Percentiles rank a stretch among this genome's conserved stretches.
Evolutionary conservation across 2,329 filamentous ascomycete species (phyloP).

Genomic region (Pestalotiopsis sp.): DNA sequence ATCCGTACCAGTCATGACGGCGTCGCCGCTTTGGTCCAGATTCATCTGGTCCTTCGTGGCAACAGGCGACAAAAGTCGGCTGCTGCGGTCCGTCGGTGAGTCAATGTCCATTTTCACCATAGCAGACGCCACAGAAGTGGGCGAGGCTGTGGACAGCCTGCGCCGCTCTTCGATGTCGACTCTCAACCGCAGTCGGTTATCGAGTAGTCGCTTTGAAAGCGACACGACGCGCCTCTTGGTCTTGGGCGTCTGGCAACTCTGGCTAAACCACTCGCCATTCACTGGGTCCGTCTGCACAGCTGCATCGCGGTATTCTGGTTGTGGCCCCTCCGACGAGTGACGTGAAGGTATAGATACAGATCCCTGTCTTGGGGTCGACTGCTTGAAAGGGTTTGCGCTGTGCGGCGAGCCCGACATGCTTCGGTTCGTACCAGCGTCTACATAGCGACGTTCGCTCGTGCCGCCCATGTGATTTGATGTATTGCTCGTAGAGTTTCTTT

Average conservation of each 20-base stretch:
- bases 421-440: slow-evolving; percentile 55
- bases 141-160: slow-evolving; percentile 28
- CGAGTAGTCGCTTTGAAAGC: slow-evolving; percentile 54
- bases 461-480: slow-evolving; percentile 28
- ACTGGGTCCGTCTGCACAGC: slow-evolving; percentile 58
- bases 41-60: slow-evolving; percentile 20
- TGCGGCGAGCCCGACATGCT: slow-evolving; percentile 57
- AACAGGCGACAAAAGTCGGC: slow-evolving; percentile 13
- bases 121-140: slow-evolving; percentile 29
- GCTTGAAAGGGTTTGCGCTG: slow-evolving; percentile 40
- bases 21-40: slow-evolving; percentile 23
- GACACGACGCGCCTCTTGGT: slow-evolving; percentile 54
- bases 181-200: slow-evolving; percentile 46
- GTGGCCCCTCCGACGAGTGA: slow-evolving; percentile 39
- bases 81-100: slow-evolving; percentile 36
- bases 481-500: slow-evolving; percentile 28
- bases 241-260: slow-evolving; percentile 34
- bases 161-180: slow-evolving; percentile 42
- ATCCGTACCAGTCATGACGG: slow-evolving; percentile 37
- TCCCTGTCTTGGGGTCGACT: slow-evolving; percentile 27
- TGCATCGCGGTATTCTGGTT: slow-evolving; percentile 51
- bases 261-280: slow-evolving; percentile 55
- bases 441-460: slow-evolving; percentile 45
- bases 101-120: slow-evolving; percentile 43
- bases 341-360: slow-evolving; percentile 36